A percentile compares a stretch with the other conserved stretches of the same genome.
phyloP scores from a whole-genome alignment of 2,329 filamentous ascomycete genomes.

The Cephalotrichum gorgonifer region DNA sequence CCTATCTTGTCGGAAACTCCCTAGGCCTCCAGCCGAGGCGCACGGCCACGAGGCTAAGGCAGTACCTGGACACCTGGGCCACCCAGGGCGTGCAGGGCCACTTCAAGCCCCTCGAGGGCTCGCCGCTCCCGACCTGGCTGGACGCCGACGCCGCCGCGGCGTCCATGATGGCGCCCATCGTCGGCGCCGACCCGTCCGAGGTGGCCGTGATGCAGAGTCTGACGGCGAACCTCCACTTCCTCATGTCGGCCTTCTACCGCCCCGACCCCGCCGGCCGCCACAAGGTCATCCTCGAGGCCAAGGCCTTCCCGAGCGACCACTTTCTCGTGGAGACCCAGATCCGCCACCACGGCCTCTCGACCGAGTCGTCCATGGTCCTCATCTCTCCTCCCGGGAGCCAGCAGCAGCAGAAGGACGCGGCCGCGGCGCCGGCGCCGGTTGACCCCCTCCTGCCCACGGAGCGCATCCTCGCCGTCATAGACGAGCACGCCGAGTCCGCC shows the following conservation, averaged over 20 bases:
- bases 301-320: conserved; percentile 79
- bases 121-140: conserved; percentile 59
- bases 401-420: too few species aligned
- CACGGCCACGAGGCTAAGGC: conserved; percentile 47
- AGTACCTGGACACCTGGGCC: conserved; percentile 69
- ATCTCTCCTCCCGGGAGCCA: too few species aligned
- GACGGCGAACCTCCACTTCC: conserved; percentile 65
- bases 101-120: conserved; percentile 58
- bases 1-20: conserved; percentile 87
- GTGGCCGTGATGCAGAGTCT: conserved; percentile 77
- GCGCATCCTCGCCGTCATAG: conserved; percentile 62
- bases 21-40: conserved; percentile 68
- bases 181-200: conserved; percentile 59
- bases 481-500: conserved; percentile 60
- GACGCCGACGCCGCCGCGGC: conserved; percentile 59
- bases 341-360: conserved; percentile 52
- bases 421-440: conserved; percentile 35
- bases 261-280: conserved; percentile 46
- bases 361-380: conserved; percentile 56
- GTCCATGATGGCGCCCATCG: conserved; percentile 56
- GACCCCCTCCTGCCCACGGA: conserved; percentile 52
- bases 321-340: conserved; percentile 75
- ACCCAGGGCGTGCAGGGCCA: conserved; percentile 73
- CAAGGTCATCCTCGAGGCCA: conserved; percentile 73
- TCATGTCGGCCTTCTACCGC: conserved; percentile 73